Evolutionary conservation across 495 filamentous ascomycete genomes (phyloP), one percentile per base, ranked within the genome.

Genomic region (Podospora conica): DNA sequence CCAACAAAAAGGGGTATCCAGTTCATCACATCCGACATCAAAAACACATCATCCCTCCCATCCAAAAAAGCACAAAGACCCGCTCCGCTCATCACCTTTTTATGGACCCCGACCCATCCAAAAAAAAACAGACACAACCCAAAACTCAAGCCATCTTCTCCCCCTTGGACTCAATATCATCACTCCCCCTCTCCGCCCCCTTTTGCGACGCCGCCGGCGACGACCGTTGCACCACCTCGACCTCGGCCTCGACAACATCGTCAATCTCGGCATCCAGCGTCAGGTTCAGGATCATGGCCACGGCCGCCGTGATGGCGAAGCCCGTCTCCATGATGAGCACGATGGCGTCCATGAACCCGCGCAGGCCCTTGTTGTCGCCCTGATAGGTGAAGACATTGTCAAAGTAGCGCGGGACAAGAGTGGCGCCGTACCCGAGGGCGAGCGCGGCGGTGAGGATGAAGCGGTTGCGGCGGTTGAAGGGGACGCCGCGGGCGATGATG

Each of bases 361-460:
- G 81, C 61, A 94, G 81, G 10, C 86, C 81, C 68, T 82, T 85
- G 75, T 95, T 91, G 68, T 85, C 78, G 20, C 92, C 92, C 0
- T 65, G 68, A 56, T 84, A 85, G 7, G 90, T 90, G 75, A 97
- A 96, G 65, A 96, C 86, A 67, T 86, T 87, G 40, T 71, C 71
- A 77, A 92, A 94, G 81, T 90, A 94, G 23, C 81, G 83, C 0
- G 93, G 91, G 0, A 96, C 89, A 11, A 96, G 75, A 0, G 91
- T 96, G 7, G 92, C 92, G 69, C 87, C 90, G 75, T 90, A 89
- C 28, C 93, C 93, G 21, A 96, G 71, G 0, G 91, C 77, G 55
- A 97, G 81, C 7, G 87, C 83, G 3, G 90, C 90, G 0, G 92
- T 94, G 53, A 96, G 82, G 72, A 97, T 89, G 77, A 96, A 97